Evolutionary conservation across 306 rosid genomes (phyloP).

Genomic region (Cicer yamashitae): DNA sequence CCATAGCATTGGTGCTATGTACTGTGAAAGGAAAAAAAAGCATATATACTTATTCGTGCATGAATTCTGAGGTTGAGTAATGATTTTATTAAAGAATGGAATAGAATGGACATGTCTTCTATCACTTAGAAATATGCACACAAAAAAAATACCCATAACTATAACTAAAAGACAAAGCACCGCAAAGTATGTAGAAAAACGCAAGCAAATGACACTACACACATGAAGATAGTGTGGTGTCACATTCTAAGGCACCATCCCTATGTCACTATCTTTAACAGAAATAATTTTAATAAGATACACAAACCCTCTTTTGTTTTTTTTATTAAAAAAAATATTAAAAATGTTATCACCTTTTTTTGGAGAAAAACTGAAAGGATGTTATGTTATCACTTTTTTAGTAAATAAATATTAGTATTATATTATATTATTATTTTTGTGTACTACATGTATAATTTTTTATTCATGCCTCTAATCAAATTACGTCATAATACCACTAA

Average conservation of each 20-base stretch:
- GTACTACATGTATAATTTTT: too few relatives aligned
- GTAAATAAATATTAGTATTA: not conserved
- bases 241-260: conserved; percentile 27
- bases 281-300: conserved; percentile 22
- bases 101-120: conserved; percentile 7
- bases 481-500: too few relatives aligned
- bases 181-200: not conserved
- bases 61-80: conserved; percentile 25
- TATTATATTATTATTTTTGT: not conserved
- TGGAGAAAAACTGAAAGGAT: not conserved
- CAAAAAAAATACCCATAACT: not conserved
- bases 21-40: conserved; percentile 42
- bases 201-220: not conserved
- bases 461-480: too few relatives aligned
- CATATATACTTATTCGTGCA: conserved; percentile 37
- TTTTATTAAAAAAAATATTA: not conserved
- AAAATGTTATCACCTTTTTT: not conserved
- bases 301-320: not conserved
- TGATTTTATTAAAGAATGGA: conserved; percentile 24
- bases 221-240: conserved; percentile 27
- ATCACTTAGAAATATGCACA: conserved; percentile 5
- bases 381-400: not conserved
- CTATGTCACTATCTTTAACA: conserved; percentile 43
- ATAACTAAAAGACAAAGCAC: conserved; percentile 19
- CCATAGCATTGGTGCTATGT: conserved; percentile 29